Conservation (phyloP, 495 filamentous ascomycete genomes). For the Talaromyces thailandensis region DNA sequence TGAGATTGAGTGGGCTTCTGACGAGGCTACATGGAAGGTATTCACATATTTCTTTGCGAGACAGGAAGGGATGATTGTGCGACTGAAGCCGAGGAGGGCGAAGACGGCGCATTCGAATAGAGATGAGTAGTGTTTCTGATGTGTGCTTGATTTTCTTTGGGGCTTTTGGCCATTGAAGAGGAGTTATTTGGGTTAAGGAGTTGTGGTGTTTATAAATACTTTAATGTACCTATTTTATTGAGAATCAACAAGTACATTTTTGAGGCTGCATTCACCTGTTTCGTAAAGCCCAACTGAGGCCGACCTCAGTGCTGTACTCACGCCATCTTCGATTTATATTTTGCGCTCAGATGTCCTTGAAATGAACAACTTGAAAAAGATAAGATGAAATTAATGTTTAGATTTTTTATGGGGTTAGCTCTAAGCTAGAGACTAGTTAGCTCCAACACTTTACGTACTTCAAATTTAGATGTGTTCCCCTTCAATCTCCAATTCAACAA, state of each 20-base stretch:
- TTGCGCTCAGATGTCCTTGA: too few relatives aligned
- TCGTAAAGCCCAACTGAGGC: too few relatives aligned
- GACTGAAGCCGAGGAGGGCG: background rate
- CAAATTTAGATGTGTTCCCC: background rate
- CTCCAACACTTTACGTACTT: background rate
- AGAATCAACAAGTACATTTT: too few relatives aligned
- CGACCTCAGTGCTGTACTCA: too few relatives aligned
- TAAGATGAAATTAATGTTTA: background rate
- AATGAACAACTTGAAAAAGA: too few relatives aligned
- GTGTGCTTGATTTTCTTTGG: background rate
- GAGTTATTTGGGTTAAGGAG: background rate
- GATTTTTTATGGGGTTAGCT: background rate
- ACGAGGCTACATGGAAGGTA: background rate
- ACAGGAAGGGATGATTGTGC: background rate
- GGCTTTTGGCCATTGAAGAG: background rate
- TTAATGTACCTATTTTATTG: background rate
- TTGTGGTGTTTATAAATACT: background rate
- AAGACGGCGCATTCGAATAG: background rate
- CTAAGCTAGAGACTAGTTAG: background rate
- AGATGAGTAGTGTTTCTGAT: background rate
- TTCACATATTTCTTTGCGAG: background rate
- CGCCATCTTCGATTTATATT: too few relatives aligned
- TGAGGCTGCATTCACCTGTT: too few relatives aligned
- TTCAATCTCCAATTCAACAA: background rate
- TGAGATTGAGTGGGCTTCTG: background rate